Base-by-base conservation (phyloP, 2,329 filamentous ascomycete species). In the Xylariaceae sp. region DNA sequence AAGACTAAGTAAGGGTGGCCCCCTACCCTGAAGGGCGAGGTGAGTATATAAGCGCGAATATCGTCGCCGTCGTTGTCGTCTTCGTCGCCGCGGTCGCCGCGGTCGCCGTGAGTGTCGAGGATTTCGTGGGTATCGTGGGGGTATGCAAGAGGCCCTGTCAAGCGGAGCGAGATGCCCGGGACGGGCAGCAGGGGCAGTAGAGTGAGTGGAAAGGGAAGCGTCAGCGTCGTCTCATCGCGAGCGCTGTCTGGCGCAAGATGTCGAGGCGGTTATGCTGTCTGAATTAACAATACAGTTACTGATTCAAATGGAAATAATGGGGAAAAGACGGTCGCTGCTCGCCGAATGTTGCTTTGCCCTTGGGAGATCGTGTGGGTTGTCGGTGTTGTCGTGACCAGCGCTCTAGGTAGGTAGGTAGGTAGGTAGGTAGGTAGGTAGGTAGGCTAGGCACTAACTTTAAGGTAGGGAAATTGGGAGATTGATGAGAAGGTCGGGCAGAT, bases 271-370 rank as follows among this genome's bases (percentile, higher is more conserved):
- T 37, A 47, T 58, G 43, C 30, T 26, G 47, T 40, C 58, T 47
- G 53, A 50, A 58, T 58, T 60, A 60, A 58, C 55, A 58, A 60
- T 60, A 58, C 35, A 58, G 47, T 55, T 58, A 60, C 46, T 19
- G 40, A 55, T 53, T 58, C 30, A 55, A 47, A 42, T 41, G 32
- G 50, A 35, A 47, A 39, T 53, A 47, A 42, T 41, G 32, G 50
- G 32, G 41, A 39, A 39, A 40, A 35, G 37, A 41, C 37, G 53
- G 39, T 37, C 27, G 29, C 27, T 41, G 35, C 32, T 44, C 49
- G 37, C 11, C 35, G 49, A 27, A 12, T 35, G 34, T 30, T 35
- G 37, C 34, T 47, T 37, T 50, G 42, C 31, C 40, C n/a, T 26
- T 45, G 39, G 50, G 57, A 50, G 37, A 35, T 42, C 50, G 57